Evolutionary conservation across 306 rosid species (phyloP).

Genomic region (Biancaea sappan): DNA sequence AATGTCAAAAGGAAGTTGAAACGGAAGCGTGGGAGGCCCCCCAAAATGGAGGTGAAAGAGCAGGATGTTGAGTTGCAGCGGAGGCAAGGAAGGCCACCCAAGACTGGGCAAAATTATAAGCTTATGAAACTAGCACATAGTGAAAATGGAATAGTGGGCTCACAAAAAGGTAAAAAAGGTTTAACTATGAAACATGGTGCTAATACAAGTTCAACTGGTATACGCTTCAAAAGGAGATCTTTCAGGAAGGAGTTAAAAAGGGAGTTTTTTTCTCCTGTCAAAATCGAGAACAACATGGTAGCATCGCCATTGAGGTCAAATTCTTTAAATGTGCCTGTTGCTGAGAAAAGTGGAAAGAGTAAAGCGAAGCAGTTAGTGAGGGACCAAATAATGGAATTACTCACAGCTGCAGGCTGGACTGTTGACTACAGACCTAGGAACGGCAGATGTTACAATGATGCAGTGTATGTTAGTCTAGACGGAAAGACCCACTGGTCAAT

Average conservation of each 20-base stretch:
- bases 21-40: constrained; percentile 39
- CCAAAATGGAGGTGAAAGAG: constrained; percentile 31
- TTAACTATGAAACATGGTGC: constrained; percentile 34
- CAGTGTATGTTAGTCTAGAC: constrained; percentile 81
- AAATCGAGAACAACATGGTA: constrained; percentile 36
- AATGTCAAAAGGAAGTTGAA: constrained; percentile 35
- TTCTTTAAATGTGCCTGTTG: constrained; percentile 7
- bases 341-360: constrained; percentile 15
- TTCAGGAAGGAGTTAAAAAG: constrained; percentile 29
- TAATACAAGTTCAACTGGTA: constrained; percentile 32
- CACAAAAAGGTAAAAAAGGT: constrained; percentile 21
- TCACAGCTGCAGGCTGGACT: constrained; percentile 85
- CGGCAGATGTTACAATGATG: constrained; percentile 60
- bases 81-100: constrained; percentile 57
- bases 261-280: constrained; percentile 36
- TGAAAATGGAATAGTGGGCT: constrained; percentile 35
- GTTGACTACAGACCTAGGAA: constrained; percentile 76
- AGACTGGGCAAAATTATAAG: constrained; percentile 33
- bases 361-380: constrained; percentile 60
- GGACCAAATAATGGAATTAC: constrained; percentile 59
- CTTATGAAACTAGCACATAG: constrained; percentile 29
- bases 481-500: constrained; percentile 92
- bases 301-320: constrained; percentile 35
- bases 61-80: constrained; percentile 27
- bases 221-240: constrained; percentile 34